phyloP scores from a whole-genome alignment of 176 grass and related monocot species.

The Oryza punctata region DNA sequence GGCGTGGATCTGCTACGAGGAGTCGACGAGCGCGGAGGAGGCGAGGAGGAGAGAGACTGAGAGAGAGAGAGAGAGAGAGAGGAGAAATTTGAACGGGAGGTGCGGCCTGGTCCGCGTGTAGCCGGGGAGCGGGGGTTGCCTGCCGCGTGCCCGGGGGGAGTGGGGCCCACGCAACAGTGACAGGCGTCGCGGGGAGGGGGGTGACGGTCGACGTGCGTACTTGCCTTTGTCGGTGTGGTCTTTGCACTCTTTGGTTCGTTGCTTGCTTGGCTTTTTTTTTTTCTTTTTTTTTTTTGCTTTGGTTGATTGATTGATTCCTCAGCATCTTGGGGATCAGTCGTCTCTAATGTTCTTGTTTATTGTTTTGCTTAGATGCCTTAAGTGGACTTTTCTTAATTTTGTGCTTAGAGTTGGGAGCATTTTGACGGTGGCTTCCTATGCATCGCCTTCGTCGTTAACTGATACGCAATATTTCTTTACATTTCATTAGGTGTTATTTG shows the following conservation, averaged over 20 bases:
- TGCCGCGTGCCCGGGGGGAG: constrained; percentile 30
- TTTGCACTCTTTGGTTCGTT: neutral
- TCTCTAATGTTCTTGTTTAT: neutral
- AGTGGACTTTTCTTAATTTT: too few species aligned
- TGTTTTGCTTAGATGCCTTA: neutral
- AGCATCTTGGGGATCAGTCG: neutral
- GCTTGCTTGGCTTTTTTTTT: too few species aligned
- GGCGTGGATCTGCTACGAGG: constrained; percentile 29
- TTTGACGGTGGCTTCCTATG: too few species aligned
- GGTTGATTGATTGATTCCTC: neutral
- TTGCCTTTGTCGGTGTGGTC: neutral
- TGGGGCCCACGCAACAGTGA: constrained; percentile 34
- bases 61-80: neutral
- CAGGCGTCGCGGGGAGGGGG: neutral
- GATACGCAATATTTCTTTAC: too few species aligned
- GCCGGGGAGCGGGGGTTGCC: constrained; percentile 16
- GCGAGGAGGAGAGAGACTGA: neutral
- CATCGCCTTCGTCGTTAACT: too few species aligned
- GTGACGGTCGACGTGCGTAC: too few species aligned
- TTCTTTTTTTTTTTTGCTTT: too few species aligned
- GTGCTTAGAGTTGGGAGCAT: too few species aligned
- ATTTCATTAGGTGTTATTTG: too few species aligned
- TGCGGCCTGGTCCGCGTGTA: neutral
- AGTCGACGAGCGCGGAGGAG: neutral
- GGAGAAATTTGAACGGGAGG: constrained; percentile 48